Base-by-base conservation (phyloP, 805 yeast genomes). In the Teunomyces stri region DNA sequence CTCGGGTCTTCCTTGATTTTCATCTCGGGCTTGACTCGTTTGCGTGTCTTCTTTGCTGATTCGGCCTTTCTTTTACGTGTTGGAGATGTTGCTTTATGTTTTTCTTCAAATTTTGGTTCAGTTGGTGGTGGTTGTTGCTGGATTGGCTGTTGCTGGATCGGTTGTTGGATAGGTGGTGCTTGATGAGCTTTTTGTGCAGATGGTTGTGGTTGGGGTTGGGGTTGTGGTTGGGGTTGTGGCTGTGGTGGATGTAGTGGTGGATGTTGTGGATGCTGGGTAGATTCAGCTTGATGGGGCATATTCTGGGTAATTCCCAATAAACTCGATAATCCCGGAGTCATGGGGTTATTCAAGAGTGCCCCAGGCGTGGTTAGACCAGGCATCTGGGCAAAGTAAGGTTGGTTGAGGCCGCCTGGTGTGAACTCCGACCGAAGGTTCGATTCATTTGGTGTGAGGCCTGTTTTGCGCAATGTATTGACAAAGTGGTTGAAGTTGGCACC, bases 391-490 rank as follows among this genome's bases (percentile, higher is more conserved):
- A 67, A 62, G 47, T 74, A 61, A 30, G 74, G 61, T 11, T 53
- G 62, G 44, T 51, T 58, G 29, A 60, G 49, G 1, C 60, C 66
- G 1, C 83, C 87, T 0, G 91, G 91, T 0, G 91, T 84, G 22
- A 85, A 61, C 0, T 94, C 92, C 0, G 87, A 73, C 53, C 96
- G 74, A 43, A 88, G 54, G 43, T 82, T 77, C 4, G 89, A 79
- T 59, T 87, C 95, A 62, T 83, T 86, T 2, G 94, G 94, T 0
- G 90, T 84, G 40, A 88, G 69, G 0, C 89, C 92, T 0, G 87
- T 62, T 51, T 80, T 70, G 31, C 72, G 59, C 43, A 69, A 60
- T 16, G 64, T 57, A 46, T 53, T 49, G 11, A 63, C 52, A 51
- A 67, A 67, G 51, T 63, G 72, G 37, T 52, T 55, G 40, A 54